A percentile compares a stretch with the other conserved stretches of the same genome.
These are phyloP conservation scores for Hypoxylon crocopeplum DNA, from an alignment of 495 filamentous ascomycete genomes.

Conservation along the genomic window DNA sequence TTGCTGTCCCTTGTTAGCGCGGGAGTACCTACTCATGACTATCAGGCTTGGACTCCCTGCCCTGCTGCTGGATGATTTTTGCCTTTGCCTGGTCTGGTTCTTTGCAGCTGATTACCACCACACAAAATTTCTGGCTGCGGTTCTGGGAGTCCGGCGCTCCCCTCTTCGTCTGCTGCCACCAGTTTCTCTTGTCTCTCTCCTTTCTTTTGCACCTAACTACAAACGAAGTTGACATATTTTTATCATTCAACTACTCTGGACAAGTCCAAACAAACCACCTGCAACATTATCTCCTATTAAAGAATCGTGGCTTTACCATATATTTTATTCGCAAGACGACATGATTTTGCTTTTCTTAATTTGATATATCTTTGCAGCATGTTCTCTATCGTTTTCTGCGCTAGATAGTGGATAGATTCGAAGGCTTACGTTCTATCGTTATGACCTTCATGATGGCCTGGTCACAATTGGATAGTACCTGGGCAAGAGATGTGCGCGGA, in stretches of 20 bases:
- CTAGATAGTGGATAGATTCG: too few relatives aligned
- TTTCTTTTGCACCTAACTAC: slow-evolving; percentile 35
- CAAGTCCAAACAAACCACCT: too few relatives aligned
- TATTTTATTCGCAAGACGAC: too few relatives aligned
- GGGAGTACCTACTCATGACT: slow-evolving; percentile 15
- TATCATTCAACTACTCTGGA: too few relatives aligned
- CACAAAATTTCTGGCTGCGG: slow-evolving; percentile 27
- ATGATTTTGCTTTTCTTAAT: too few relatives aligned
- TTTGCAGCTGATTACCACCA: slow-evolving; percentile 46
- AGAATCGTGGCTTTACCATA: too few relatives aligned
- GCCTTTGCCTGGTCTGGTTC: slow-evolving; percentile 40
- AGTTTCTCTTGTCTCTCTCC: slow-evolving; percentile 32
- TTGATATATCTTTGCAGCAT: too few relatives aligned
- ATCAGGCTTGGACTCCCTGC: slow-evolving; percentile 25
- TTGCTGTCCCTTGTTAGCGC: slow-evolving; percentile 38
- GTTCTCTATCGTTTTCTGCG: not conserved
- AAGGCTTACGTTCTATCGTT: not conserved
- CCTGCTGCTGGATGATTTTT: slow-evolving; percentile 20
- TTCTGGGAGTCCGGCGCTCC: slow-evolving; percentile 41
- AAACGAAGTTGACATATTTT: too few relatives aligned
- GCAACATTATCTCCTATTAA: too few relatives aligned
- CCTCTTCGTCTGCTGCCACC: slow-evolving; percentile 23
- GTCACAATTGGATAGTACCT: slow-evolving; percentile 15
- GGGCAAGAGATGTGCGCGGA: not conserved
- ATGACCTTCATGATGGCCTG: too few relatives aligned